Base-by-base conservation (phyloP, 23 red algal genomes). In the Gracilaria caudata region DNA sequence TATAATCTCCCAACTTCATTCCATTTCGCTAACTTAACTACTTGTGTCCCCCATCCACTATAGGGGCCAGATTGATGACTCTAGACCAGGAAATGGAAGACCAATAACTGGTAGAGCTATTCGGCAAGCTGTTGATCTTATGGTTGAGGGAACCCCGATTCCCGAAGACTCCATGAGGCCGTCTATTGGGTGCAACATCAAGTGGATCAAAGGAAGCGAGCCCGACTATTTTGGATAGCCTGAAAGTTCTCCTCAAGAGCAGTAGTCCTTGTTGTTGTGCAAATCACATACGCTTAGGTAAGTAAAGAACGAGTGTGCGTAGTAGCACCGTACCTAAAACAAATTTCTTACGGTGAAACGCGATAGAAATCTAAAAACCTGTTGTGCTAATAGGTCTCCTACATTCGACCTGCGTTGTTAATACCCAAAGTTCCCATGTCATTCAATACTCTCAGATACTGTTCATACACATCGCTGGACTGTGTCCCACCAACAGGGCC, bases 121-220 rank as follows among this genome's bases (percentile, higher is more conserved):
- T 30, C 95, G 95, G 28, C 55, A 73, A 2, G 95, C 95, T 3
- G 35, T 93, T 30, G 71, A 93, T 34, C 32, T 78, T 25, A 77
- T 92, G 44, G 36, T 89, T 10, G 74, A 90, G 34, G 95, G 68
- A 7, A 84, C 84, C 26, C 25, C 39, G 33, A 74, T 86, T 24
- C 78, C 81, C 12, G 85, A 60, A 41, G 68, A 83, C 0, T 29
- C 36, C 51, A 89, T 89, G 36, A 41, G 66, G 51, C 95, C 95
- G 41, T 89, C 87, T 35, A 88, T 97, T 32, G 89, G 95, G 7
- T 97, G 95, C 47, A 97, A 70, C 68, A 97, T 97, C 46, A 97
- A 97, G 86, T 95, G 93, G 93, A 80, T 74, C 28, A 23, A 45
- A 59, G 82, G 82, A 37, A 86, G 76, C 43, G 82, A 26, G 13